A percentile compares a stretch with the other conserved stretches of the same genome.
Evolutionary conservation across 768 basidiomycete species (phyloP).

Genomic region (Thelephora aurantiotincta): DNA sequence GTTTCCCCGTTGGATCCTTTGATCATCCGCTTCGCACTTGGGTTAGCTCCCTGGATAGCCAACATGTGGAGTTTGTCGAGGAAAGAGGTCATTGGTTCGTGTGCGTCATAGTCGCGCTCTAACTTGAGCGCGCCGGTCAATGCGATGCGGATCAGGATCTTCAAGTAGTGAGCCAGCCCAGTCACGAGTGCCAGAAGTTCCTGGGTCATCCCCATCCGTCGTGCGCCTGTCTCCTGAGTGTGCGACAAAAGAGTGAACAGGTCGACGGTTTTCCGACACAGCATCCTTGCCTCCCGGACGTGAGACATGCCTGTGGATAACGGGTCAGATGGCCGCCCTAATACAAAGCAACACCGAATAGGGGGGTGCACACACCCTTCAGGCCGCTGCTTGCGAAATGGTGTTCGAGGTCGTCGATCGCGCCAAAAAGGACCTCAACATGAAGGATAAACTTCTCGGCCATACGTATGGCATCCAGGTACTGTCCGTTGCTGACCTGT

Average conservation of each 20-base stretch:
- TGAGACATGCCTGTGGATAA: conserved; percentile 76
- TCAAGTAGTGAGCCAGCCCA: conserved; percentile 97
- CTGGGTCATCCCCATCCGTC: conserved; percentile 92
- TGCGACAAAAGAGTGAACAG: conserved; percentile 93
- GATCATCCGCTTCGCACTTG: conserved; percentile 60
- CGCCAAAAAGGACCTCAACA: conserved; percentile 93
- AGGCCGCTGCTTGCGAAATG: conserved; percentile 66
- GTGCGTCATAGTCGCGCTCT: conserved; percentile 76
- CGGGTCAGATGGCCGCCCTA: neutral
- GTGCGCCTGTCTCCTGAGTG: conserved; percentile 83
- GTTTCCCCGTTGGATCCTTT: conserved; percentile 62
- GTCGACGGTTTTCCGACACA: conserved; percentile 98
- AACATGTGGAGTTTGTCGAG: conserved; percentile 88
- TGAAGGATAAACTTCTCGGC: conserved; percentile 98
- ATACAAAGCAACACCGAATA: neutral
- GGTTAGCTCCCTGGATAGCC: conserved; percentile 74
- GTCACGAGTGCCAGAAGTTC: conserved; percentile 95
- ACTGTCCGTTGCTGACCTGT: conserved; percentile 93
- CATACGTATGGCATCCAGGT: conserved; percentile 94
- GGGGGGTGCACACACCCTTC: conserved; percentile 52
- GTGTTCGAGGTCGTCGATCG: conserved; percentile 91
- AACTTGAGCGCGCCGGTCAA: conserved; percentile 91
- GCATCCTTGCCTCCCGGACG: conserved; percentile 94
- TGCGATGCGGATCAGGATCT: conserved; percentile 97
- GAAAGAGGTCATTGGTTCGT: conserved; percentile 78